Evolutionary conservation across 1,284 basidiomycete genomes (phyloP).

Genomic region (Rhodotorula mucilaginosa): DNA sequence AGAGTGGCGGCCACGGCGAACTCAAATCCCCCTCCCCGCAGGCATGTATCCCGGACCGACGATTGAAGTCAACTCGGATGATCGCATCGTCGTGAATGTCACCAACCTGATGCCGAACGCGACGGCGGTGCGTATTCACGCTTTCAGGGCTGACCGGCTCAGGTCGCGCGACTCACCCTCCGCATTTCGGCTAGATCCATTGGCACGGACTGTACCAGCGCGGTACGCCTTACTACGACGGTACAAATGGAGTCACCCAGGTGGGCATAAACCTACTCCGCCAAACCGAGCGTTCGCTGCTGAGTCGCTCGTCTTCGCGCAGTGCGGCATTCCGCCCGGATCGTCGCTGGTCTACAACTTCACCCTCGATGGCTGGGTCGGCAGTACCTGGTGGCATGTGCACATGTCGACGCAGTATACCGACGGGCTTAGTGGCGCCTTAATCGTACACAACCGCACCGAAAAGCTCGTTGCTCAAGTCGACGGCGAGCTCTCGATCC

Average conservation of each 20-base stretch:
- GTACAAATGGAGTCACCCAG: conserved; percentile 42
- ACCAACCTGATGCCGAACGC: conserved; percentile 29
- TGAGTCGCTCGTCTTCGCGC: not conserved
- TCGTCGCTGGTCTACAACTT: conserved; percentile 32
- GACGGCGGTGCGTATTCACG: conserved; percentile 18
- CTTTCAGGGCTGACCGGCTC: too few relatives aligned
- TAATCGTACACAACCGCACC: conserved; percentile 10
- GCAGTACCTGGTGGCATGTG: conserved; percentile 35
- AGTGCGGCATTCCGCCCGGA: conserved; percentile 45
- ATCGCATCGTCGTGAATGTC: conserved; percentile 36
- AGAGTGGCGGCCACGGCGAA: not conserved
- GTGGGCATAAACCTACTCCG: not conserved
- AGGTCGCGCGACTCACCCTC: not conserved
- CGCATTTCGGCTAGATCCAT: conserved; percentile 16
- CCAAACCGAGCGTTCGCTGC: not conserved
- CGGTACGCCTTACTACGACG: conserved; percentile 36
- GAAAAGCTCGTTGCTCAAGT: conserved; percentile 43
- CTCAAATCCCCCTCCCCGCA: not conserved
- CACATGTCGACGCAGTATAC: conserved; percentile 19
- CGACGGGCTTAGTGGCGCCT: conserved; percentile 16
- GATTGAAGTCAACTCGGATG: conserved; percentile 36
- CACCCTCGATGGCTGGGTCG: conserved; percentile 25
- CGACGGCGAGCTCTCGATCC: conserved; percentile 51
- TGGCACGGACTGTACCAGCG: conserved; percentile 38
- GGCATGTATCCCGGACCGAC: conserved; percentile 39